phyloP scores from a whole-genome alignment of 225 moss, liverwort and hornwort species.

The Polytrichum commune region DNA sequence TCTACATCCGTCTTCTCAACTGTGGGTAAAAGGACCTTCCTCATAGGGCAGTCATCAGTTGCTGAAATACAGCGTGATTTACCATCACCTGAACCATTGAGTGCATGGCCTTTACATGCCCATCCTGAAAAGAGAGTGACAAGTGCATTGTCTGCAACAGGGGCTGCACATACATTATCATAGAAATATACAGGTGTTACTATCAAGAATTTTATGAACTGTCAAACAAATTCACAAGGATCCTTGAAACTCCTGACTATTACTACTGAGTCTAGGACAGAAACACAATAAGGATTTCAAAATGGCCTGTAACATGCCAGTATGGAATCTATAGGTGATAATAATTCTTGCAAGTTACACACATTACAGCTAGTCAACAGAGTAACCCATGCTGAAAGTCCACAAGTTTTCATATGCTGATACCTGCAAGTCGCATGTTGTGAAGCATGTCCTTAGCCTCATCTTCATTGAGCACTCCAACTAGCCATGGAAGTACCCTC shows the following conservation, averaged over 20 bases:
- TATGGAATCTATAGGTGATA: too few relatives aligned
- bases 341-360: too few relatives aligned
- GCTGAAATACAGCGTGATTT: conserved; percentile 78
- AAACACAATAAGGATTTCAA: conserved; percentile 3
- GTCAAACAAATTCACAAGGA: too few relatives aligned
- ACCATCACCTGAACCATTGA: conserved; percentile 56
- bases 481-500: conserved; percentile 90
- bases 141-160: conserved; percentile 87
- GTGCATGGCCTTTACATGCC: conserved; percentile 94
- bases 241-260: too few relatives aligned
- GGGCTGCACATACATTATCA: conserved; percentile 54
- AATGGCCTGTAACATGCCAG: too few relatives aligned
- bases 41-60: conserved; percentile 74
- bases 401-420: not conserved
- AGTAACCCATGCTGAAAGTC: not conserved
- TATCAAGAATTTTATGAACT: not conserved
- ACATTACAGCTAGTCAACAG: too few relatives aligned
- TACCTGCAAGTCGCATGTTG: conserved; percentile 93
- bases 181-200: not conserved
- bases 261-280: conserved; percentile 1
- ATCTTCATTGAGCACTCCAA: conserved; percentile 81
- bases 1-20: conserved; percentile 32
- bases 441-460: conserved; percentile 95
- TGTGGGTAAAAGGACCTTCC: conserved; percentile 18
- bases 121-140: conserved; percentile 96